Evolutionary conservation across 768 basidiomycete species (phyloP), one percentile per base, ranked within the genome.

Genomic region (Boletus subparvulus): DNA sequence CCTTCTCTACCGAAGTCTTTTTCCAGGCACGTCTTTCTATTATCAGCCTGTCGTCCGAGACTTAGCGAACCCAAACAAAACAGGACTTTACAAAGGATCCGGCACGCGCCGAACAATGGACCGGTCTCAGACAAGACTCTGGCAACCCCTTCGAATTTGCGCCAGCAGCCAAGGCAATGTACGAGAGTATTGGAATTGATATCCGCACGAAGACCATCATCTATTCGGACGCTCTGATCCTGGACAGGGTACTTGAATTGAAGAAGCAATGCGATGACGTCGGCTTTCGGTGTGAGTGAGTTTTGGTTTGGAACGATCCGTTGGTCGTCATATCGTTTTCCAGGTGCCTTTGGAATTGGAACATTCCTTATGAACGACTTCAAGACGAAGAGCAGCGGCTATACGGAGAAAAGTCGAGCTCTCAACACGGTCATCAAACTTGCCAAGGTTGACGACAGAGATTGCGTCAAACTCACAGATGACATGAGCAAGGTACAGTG

Each of bases 391-490:
- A 80, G 74, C 52, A 75, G 75, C 9, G 64, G 74, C 30, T 71
- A 80, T 64, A 67, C 63, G 69, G 81, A 83, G 66, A 84, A 83
- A 73, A 92, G 89, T 74, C 88, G 84, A 66, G 83, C 93, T 21
- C 70, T 97, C 60, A 97, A 96, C 67, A 98, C 98, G 68, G 96
- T 99, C 46, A 94, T 98, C 74, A 98, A 98, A 67, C 78, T 99
- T 10, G 81, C 83, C 39, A 80, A 83, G 44, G 86, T 97, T 13
- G 78, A 91, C 64, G 82, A 80, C 11, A 78, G 77, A 55, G 84
- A 86, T 2, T 96, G 94, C 61, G 84, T 98, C 62, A 98, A 99
- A 75, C 84, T 99, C 63, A 94, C 92, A 52, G 97, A 98, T 70
- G 95, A 98, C 65, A 67, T 87, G 52, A 87, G 78, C 10, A 99